These are phyloP conservation scores for Pugionium dolabratum DNA, from an alignment of 345 rosid genomes.

Conservation along the genomic window DNA sequence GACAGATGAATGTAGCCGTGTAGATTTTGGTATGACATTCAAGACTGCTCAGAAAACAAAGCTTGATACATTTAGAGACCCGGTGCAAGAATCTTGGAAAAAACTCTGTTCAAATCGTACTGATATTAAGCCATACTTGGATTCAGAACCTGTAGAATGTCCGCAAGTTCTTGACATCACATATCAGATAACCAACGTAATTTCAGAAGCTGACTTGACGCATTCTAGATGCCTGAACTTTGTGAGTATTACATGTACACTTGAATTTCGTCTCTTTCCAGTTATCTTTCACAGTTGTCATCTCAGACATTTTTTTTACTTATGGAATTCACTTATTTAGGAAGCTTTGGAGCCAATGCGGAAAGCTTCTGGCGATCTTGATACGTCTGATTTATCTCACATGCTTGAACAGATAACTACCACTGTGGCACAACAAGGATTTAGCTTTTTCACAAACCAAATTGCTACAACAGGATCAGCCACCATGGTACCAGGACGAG, in stretches of 20 bases:
- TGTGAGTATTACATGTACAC: slow-evolving; percentile 42
- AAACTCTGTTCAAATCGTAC: slow-evolving; percentile 47
- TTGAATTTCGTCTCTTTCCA: slow-evolving; percentile 14
- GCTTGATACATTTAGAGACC: slow-evolving; percentile 32
- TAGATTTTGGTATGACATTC: slow-evolving; percentile 55
- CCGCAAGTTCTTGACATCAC: slow-evolving; percentile 49
- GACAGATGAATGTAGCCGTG: slow-evolving; percentile 88
- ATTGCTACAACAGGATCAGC: slow-evolving; percentile 42
- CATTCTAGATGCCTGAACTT: slow-evolving; percentile 48
- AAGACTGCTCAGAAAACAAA: slow-evolving; percentile 37
- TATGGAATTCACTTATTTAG: slow-evolving; percentile 45
- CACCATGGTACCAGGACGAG: slow-evolving; percentile 40
- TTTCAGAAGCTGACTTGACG: slow-evolving; percentile 73
- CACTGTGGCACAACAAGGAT: slow-evolving; percentile 56
- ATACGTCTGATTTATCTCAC: slow-evolving; percentile 45
- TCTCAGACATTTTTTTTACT: slow-evolving; percentile 6
- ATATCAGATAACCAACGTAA: slow-evolving; percentile 58
- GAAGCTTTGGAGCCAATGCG: slow-evolving; percentile 48
- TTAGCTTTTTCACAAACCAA: slow-evolving; percentile 56
- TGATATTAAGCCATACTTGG: slow-evolving; percentile 52
- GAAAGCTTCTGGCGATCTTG: slow-evolving; percentile 46
- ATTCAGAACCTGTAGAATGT: slow-evolving; percentile 59
- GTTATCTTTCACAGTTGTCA: slow-evolving; percentile 9
- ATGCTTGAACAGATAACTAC: slow-evolving; percentile 64
- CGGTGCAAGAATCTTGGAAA: slow-evolving; percentile 70